Evolutionary conservation across 768 basidiomycete species (phyloP).

Genomic region (Tephrocybe rancida): DNA sequence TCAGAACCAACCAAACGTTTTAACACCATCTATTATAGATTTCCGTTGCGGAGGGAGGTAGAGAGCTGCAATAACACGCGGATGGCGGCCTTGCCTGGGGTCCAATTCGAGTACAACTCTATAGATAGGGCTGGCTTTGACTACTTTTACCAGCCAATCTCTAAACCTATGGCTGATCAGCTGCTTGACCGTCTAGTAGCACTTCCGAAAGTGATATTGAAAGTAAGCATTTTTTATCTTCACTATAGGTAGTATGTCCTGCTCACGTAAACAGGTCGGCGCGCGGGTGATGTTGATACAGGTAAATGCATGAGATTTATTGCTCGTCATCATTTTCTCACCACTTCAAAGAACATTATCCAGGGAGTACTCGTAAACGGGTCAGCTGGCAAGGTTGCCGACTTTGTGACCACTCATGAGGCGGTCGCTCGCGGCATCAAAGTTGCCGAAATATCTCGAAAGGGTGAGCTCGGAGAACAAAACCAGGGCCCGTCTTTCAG

Average conservation of each 20-base stretch:
- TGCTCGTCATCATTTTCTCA: background rate
- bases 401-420: slow-evolving; percentile 50
- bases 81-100: slow-evolving; percentile 49
- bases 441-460: slow-evolving; percentile 29
- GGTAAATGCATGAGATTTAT: slow-evolving; percentile 29
- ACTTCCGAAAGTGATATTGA: slow-evolving; percentile 48
- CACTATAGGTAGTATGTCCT: background rate
- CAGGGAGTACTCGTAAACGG: slow-evolving; percentile 71
- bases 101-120: slow-evolving; percentile 33
- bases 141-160: slow-evolving; percentile 34
- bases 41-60: slow-evolving; percentile 77
- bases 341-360: slow-evolving; percentile 52
- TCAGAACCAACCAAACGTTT: too few species aligned
- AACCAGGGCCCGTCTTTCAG: background rate
- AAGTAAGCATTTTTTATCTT: slow-evolving; percentile 28
- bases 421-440: slow-evolving; percentile 40
- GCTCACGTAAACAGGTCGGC: slow-evolving; percentile 26
- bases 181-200: slow-evolving; percentile 54
- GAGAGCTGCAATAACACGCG: slow-evolving; percentile 70
- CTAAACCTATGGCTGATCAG: slow-evolving; percentile 23
- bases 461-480: background rate
- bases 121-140: slow-evolving; percentile 50
- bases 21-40: slow-evolving; percentile 55
- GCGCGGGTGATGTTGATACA: slow-evolving; percentile 84
- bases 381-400: slow-evolving; percentile 55